Evolutionary conservation across 768 basidiomycete genomes (phyloP), one percentile per base, ranked within the genome.

Genomic region (Trametes cubensis): DNA sequence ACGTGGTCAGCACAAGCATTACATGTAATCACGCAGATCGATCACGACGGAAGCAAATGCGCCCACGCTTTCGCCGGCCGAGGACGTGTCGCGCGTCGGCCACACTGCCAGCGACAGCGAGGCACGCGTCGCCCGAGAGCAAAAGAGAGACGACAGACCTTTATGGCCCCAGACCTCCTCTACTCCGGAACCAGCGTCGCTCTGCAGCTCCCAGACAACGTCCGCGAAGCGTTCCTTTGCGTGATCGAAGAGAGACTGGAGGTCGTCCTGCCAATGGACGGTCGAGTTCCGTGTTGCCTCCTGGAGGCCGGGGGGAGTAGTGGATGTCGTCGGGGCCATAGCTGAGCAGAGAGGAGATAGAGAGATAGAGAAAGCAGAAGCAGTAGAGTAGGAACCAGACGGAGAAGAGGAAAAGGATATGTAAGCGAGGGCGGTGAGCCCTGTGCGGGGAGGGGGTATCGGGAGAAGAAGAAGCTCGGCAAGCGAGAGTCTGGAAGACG

Each of bases 171-270:
- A 97, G 26, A 97, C 86, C 51, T 81, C 79, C 17, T 84, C 86
- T 3, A 70, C 67, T 3, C 64, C 69, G 5, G 60, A 48, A 59
- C 82, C 81, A 52, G 75, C 69, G 56, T 75, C 78, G 62, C 81
- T 80, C 53, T 82, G 82, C 20, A 88, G 79, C 72, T 88, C 86
- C 95, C 96, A 98, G n/a, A 93, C 86, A 53, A 98, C 94, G 77
- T 98, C 96, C n/a, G 92, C 90, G 70, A 95, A 98, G 59, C 93
- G 82, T 63, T 95, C 92, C 74, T 90, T 90, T n/a, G 94, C 89
- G 55, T 87, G 80, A 65, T 82, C 81, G 74, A 94, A 95, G 42
- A 98, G 83, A 6, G 80, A 70, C 60, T 85, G 82, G 4, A 98
- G 82, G 77, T 98, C 88, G n/a, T 74, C 72, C 68, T 92, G 89